Base-by-base conservation (phyloP, 345 rosid genomes). In the Eucalyptus pumila region DNA sequence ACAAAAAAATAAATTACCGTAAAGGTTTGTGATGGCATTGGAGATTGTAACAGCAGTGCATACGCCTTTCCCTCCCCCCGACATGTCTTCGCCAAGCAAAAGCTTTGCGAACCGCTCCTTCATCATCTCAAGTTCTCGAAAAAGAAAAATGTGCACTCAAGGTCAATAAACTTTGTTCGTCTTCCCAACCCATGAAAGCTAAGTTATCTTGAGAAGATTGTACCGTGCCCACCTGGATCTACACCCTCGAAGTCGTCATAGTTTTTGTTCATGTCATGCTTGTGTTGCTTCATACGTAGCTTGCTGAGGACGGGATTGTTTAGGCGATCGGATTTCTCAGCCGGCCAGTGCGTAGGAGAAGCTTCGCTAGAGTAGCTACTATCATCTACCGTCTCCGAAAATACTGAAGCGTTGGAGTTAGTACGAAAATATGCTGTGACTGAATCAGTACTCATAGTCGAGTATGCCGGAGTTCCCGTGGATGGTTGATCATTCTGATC, bases 21-120 rank as follows among this genome's bases (percentile, higher is more conserved):
- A 97, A 76, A 97, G 98, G 93, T 97, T 97, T 85, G 99, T 96
- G 44, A 97, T 94, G 90, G 99, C 90, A 90, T 97, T 97, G 58
- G 99, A 97, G 94, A 97, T 96, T 40, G 99, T 94, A 26, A 94
- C 93, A 6, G 99, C 98, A 17, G 99, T 95, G 91, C 96, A 95
- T 87, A 96, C 99, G 81, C 99, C 99, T 96, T 96, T 95, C 27
- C 99, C 99, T 88, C 96, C 90, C 86, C 99, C 99, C 45, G 99
- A 97, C 99, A 97, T 97, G 92, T 97, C 99, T 92, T 97, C 99
- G 34, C 99, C 99, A 6, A 96, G 95, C 92, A 97, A 89, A 89
- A 97, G 96, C 93, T 97, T 97, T 48, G 98, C 93, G 58, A 96
- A 96, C 92, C 98, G 96, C 89, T 97, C 99, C 92, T 92, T 97